Evolutionary conservation across 1,139 yeast genomes (phyloP), one percentile per base, ranked within the genome.

Genomic region (Pichiaceae sp.): DNA sequence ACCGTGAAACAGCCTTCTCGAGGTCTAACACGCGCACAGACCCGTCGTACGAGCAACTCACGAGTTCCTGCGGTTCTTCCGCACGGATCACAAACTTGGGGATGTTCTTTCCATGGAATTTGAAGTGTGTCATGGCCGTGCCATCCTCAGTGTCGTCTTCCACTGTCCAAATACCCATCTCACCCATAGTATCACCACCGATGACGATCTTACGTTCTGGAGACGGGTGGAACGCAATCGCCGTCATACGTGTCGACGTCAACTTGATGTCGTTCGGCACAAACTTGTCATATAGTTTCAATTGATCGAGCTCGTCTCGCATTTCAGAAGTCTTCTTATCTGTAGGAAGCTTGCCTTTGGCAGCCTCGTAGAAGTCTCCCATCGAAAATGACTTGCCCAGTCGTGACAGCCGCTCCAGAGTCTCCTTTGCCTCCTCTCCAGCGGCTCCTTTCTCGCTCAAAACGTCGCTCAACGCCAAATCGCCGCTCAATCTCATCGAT

Each of bases 141-240:
- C 57, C 58, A 3, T 38, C 45, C 6, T 38, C 49, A 7, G 62
- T 68, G 11, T 64, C 66, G 5, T 62, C 68, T 23, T 55, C 60
- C 2, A 83, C 79, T 29, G 89, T 78, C 96, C 96, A 91, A n/a
- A 89, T 67, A 0, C 96, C 96, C 35, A 87, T 60, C 45, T 78
- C 72, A 5, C 97, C 97, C 15, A 66, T 63, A 17, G 87, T 84
- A 58, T 91, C 97, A 34, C 96, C 97, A 0, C 89, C 96, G 31
- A 84, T 56, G 2, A 86, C 68, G 3, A 91, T 54, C 44, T 83
- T 67, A 46, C 78, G 76, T 1, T 68, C 69, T 1, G 57, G 58
- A 0, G 83, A 60, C 0, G 96, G 96, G 56, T 89, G 96, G 55
- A 85, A 80, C 32, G 68, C 66, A 38, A 86, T 68, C 2, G 85